Base-by-base conservation (phyloP, 192 early-diverging fungal species). In the Linnemannia exigua region DNA sequence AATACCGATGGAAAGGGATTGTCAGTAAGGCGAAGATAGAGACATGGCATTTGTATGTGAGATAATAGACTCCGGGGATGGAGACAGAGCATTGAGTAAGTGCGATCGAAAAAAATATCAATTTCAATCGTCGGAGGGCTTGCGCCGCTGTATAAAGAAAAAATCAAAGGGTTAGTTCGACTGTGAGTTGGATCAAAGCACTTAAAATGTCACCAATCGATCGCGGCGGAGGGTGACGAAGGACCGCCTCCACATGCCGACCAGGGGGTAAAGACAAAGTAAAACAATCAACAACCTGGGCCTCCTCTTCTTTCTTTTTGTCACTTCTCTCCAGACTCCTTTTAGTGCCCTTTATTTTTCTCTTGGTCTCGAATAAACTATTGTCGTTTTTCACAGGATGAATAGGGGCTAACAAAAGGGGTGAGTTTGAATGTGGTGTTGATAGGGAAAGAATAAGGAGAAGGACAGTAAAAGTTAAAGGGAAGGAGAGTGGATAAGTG, bases 331-430 rank as follows among this genome's bases (percentile, higher is more conserved):
- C 7, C 25, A 11, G 52, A 7, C 52, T n/a, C 52, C n/a, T 5
- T 25, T 54, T n/a, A 20, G 22, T 54, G 5, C 5, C 52, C 1
- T n/a, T 4, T 12, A 46, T n/a, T 16, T n/a, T 25, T 54, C 22
- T n/a, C 58, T 31, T 9, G 58, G 58, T 63, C 11, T 63, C 58
- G 28, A 63, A 63, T 63, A 63, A 63, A 31, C 31, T 15, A 63
- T 63, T 63, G 28, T 63, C 15, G 48, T 31, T 63, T 61, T 63
- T 63, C 58, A 63, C 58, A 63, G 58, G 58, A 63, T 25, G 28
- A 8, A 61, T 12, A 63, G 58, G 28, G 14, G 58, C 28, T 2
- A 22, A 54, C 2, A 11, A 63, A 31, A 31, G 25, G 58, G 12
- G 58, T n/a, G n/a, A 3, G 1, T 9, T 14, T n/a, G 9, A 25